phyloP scores from a whole-genome alignment of 257 asterid species.

The Solanum peruvianum region DNA sequence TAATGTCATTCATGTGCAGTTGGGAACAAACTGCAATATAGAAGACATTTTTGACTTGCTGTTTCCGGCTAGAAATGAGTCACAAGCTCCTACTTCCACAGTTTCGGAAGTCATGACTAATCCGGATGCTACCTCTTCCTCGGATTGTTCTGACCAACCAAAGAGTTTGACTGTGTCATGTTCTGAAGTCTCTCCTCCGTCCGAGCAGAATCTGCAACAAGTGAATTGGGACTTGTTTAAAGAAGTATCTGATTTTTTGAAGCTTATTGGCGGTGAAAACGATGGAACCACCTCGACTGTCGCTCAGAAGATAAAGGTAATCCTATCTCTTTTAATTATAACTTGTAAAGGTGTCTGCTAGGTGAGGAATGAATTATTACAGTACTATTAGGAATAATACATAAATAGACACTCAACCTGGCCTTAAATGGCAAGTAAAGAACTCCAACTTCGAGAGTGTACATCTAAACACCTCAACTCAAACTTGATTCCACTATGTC shows the following conservation, averaged over 20 bases:
- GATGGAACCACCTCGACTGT: background rate
- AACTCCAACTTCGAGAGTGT: too few relatives aligned
- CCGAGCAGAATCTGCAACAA: background rate
- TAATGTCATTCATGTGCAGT: conserved; percentile 23
- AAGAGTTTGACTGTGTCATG: background rate
- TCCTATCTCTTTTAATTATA: background rate
- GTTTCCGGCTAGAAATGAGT: conserved; percentile 10
- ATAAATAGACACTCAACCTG: too few relatives aligned
- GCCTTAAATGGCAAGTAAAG: too few relatives aligned
- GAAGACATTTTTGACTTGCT: conserved; percentile 17
- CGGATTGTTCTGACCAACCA: background rate
- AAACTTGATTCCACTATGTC: too few relatives aligned
- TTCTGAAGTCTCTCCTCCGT: background rate
- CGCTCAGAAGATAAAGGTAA: conserved; percentile 23
- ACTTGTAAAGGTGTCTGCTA: background rate
- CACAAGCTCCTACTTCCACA: background rate
- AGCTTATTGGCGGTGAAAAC: background rate
- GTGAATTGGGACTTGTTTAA: conserved; percentile 18
- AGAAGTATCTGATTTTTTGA: background rate
- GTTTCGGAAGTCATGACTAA: background rate
- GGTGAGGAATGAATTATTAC: too few relatives aligned
- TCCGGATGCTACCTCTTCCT: background rate
- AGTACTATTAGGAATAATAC: too few relatives aligned
- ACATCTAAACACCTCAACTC: too few relatives aligned
- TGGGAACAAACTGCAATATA: conserved; percentile 4